Percentiles rank a stretch among this genome's conserved stretches.
These are phyloP conservation scores for Pythium plurisporium DNA, from an alignment of 352 stramenopile species.

Conservation along the genomic window DNA sequence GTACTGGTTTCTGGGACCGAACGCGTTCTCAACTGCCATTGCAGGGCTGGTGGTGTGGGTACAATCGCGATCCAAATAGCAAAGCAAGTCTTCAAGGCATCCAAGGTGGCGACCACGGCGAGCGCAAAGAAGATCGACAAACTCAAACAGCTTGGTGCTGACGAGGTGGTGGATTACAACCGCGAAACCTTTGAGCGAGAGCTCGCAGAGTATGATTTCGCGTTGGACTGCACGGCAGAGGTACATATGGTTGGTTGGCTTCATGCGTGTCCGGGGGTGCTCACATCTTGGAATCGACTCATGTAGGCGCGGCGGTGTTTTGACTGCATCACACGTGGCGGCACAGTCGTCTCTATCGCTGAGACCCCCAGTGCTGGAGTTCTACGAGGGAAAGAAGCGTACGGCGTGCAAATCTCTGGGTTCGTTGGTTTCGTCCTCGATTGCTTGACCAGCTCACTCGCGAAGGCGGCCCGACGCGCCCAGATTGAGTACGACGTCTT, in stretches of 20 bases:
- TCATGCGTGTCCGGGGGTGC: not conserved
- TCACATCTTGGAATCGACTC: not conserved
- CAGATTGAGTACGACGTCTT: constrained; percentile 57
- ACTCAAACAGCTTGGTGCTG: constrained; percentile 59
- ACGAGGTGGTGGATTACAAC: constrained; percentile 69
- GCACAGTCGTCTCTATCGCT: constrained; percentile 53
- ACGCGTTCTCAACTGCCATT: too few species aligned
- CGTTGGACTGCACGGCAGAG: constrained; percentile 72
- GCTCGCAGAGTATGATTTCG: constrained; percentile 70
- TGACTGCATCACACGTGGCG: constrained; percentile 50
- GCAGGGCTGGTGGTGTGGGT: constrained; percentile 59
- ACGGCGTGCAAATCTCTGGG: constrained; percentile 40
- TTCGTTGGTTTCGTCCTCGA: constrained; percentile 46
- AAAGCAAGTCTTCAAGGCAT: constrained; percentile 69
- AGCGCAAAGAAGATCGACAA: constrained; percentile 59
- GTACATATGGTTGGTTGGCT: constrained; percentile 20
- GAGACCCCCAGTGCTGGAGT: constrained; percentile 46
- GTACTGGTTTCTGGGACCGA: too few species aligned
- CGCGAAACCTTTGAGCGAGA: constrained; percentile 63
- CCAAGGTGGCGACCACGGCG: constrained; percentile 68
- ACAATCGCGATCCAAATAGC: constrained; percentile 73
- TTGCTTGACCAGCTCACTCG: constrained; percentile 58
- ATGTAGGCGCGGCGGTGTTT: constrained; percentile 57
- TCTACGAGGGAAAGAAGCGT: constrained; percentile 24
- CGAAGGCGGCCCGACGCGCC: constrained; percentile 38